These are phyloP conservation scores for Solanum peruvianum DNA, from an alignment of 257 asterid genomes.

Conservation along the genomic window DNA sequence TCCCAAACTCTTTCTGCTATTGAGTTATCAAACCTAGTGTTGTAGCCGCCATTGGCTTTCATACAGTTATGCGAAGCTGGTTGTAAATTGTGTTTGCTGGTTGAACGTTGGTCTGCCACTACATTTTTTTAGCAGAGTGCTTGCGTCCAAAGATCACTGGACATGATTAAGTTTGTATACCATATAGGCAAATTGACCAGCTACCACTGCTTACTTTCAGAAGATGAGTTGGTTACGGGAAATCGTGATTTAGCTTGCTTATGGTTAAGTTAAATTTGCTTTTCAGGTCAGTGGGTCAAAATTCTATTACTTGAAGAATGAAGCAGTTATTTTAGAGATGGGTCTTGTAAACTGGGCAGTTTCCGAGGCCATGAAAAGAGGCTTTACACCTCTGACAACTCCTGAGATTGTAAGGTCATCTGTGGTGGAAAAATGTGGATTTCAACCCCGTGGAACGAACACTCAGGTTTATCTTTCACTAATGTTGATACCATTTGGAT, in stretches of 20 bases:
- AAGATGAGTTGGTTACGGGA: not conserved
- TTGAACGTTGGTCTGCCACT: not conserved
- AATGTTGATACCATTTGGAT: not conserved
- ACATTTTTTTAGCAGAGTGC: not conserved
- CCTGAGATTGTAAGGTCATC: conserved; percentile 96
- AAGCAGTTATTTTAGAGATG: conserved; percentile 85
- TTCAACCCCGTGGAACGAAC: conserved; percentile 96
- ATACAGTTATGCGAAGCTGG: not conserved
- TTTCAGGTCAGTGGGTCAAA: conserved; percentile 89
- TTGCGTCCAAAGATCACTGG: not conserved
- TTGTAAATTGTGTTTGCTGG: not conserved
- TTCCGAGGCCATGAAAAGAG: conserved; percentile 80
- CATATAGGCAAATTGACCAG: not conserved
- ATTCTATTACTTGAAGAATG: conserved; percentile 93
- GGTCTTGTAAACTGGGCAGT: conserved; percentile 93
- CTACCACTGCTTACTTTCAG: not conserved
- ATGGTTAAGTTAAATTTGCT: not conserved
- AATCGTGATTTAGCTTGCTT: not conserved
- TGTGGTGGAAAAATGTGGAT: conserved; percentile 91
- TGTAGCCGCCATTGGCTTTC: not conserved
- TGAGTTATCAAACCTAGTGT: not conserved
- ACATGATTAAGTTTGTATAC: not conserved
- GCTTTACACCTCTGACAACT: conserved; percentile 80
- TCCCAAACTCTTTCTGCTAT: not conserved
- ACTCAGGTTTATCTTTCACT: conserved; percentile 59